phyloP scores from a whole-genome alignment of 352 stramenopile genomes.

The Phytopythium cucurbitacearum region DNA sequence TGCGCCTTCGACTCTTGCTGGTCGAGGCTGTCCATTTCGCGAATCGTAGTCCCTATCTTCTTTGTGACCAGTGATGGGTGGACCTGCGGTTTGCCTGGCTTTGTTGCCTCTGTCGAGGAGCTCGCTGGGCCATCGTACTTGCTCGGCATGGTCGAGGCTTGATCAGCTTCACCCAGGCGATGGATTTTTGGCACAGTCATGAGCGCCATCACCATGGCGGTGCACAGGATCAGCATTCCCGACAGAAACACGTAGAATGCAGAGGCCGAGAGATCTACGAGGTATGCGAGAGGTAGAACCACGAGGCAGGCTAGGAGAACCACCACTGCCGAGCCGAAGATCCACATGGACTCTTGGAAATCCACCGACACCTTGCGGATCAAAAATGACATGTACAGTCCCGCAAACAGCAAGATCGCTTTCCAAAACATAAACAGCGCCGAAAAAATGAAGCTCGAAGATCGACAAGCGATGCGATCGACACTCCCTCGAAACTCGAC shows the following conservation, averaged over 20 bases:
- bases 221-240: conserved; percentile 23
- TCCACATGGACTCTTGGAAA: conserved; percentile 70
- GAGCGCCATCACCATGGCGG: conserved; percentile 27
- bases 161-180: conserved; percentile 22
- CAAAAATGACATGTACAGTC: conserved; percentile 47
- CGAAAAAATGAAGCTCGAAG: conserved; percentile 48
- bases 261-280: conserved; percentile 30
- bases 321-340: conserved; percentile 38
- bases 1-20: no score
- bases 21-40: no score
- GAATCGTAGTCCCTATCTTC: no score
- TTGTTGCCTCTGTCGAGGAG: no score
- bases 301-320: conserved; percentile 46
- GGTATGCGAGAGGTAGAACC: conserved; percentile 46
- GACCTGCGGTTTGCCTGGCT: no score
- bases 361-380: conserved; percentile 63
- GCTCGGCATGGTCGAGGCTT: neutral
- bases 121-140: no score
- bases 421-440: conserved; percentile 58
- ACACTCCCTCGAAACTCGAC: conserved; percentile 23
- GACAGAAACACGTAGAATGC: conserved; percentile 36
- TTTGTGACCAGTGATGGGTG: no score
- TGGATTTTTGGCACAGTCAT: conserved; percentile 44
- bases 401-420: conserved; percentile 32
- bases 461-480: conserved; percentile 23